Evolutionary conservation across 176 grass and related monocot species (phyloP).

Genomic region (Avena atlantica): DNA sequence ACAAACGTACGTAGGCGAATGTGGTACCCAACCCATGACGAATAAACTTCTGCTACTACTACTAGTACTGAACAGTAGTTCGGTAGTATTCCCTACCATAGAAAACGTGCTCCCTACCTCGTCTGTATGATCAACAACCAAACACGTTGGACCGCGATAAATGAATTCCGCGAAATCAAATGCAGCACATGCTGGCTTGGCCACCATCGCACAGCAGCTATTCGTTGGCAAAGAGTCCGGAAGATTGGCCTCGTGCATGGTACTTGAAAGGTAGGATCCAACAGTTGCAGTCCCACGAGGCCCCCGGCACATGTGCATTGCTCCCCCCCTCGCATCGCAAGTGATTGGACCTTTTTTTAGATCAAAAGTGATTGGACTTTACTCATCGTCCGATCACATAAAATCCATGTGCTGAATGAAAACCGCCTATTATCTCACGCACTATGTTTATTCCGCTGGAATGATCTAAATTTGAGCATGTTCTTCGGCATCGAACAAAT

Average conservation of each 20-base stretch:
- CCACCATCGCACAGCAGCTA: not conserved
- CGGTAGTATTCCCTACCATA: not conserved
- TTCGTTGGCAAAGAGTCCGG: slow-evolving; percentile 3
- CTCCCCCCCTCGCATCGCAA: not conserved
- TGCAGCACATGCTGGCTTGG: slow-evolving; percentile 34
- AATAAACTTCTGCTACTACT: not conserved
- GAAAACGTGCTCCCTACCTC: slow-evolving; percentile 49
- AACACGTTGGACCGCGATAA: not conserved
- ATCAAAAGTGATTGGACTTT: no score
- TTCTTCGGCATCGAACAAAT: not conserved
- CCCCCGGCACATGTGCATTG: slow-evolving; percentile 40
- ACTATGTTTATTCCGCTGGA: not conserved
- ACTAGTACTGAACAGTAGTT: not conserved
- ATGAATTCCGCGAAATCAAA: not conserved
- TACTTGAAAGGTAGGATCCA: slow-evolving; percentile 29
- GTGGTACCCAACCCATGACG: no score
- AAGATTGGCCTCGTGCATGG: slow-evolving; percentile 20
- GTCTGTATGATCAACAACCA: not conserved
- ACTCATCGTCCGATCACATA: not conserved
- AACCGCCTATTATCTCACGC: not conserved
- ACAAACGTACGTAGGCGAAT: no score
- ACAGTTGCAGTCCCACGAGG: slow-evolving; percentile 40
- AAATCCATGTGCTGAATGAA: not conserved
- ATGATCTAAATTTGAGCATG: not conserved
- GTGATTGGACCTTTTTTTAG: no score